Conservation (phyloP, 2,329 filamentous ascomycete genomes). For the Fusarium sp. region DNA sequence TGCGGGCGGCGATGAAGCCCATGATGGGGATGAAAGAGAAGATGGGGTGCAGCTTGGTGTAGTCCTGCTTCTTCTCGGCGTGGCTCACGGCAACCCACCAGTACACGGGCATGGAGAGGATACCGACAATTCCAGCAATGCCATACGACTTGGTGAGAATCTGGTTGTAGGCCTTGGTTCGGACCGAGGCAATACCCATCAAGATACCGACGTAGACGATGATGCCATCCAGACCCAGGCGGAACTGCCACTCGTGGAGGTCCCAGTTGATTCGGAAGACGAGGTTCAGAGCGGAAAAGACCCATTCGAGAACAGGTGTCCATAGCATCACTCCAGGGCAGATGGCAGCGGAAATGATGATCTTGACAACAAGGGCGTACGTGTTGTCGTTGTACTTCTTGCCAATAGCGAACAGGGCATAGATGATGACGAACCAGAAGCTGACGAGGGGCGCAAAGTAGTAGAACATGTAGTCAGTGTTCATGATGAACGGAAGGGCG, state of each 20-base stretch:
- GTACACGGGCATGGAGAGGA: constrained; percentile 42
- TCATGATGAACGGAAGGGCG: constrained; percentile 63
- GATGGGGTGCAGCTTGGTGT: constrained; percentile 61
- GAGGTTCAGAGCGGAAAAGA: constrained; percentile 45
- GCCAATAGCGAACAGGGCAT: constrained; percentile 57
- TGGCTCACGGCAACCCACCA: constrained; percentile 45
- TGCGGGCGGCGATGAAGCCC: constrained; percentile 61
- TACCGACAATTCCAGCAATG: constrained; percentile 23
- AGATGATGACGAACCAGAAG: constrained; percentile 69
- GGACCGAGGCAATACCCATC: constrained; percentile 42
- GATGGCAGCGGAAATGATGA: constrained; percentile 53
- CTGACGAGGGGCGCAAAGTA: constrained; percentile 65
- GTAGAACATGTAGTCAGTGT: constrained; percentile 60
- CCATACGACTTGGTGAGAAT: constrained; percentile 35
- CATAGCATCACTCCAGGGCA: constrained; percentile 43
- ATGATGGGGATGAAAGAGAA: constrained; percentile 63
- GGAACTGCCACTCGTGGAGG: constrained; percentile 57
- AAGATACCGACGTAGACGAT: constrained; percentile 65
- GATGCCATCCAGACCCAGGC: constrained; percentile 61
- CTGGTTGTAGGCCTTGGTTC: constrained; percentile 29
- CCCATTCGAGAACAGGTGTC: constrained; percentile 34
- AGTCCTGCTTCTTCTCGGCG: constrained; percentile 45
- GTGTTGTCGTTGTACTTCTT: constrained; percentile 53
- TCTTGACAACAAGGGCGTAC: constrained; percentile 56
- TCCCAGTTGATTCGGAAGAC: constrained; percentile 59